Conservation (phyloP, 2,329 filamentous ascomycete genomes). For the Fusarium torulosum region DNA sequence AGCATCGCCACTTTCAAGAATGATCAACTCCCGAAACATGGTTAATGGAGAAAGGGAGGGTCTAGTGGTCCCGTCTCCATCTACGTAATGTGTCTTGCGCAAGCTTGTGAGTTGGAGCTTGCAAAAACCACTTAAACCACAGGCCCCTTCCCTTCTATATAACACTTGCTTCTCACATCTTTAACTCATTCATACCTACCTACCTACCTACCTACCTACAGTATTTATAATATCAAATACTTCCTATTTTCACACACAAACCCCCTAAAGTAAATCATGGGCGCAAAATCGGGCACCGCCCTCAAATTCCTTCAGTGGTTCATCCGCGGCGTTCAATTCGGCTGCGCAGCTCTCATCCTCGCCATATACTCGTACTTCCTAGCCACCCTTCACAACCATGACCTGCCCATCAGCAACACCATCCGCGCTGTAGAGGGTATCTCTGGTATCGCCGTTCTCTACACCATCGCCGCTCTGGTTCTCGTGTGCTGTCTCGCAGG, state of each 20-base stretch:
- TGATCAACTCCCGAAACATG: slow-evolving; percentile 20
- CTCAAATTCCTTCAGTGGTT: slow-evolving; percentile 78
- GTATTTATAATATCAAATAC: background rate
- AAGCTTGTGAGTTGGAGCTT: slow-evolving; percentile 7
- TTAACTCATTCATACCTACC: background rate
- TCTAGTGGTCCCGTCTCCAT: background rate
- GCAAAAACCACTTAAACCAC: slow-evolving; percentile 35
- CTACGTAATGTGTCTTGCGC: slow-evolving; percentile 43
- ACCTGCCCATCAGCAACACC: slow-evolving; percentile 72
- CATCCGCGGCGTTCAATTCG: slow-evolving; percentile 80
- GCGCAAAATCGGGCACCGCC: slow-evolving; percentile 57
- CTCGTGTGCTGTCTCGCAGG: slow-evolving; percentile 86
- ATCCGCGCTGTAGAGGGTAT: slow-evolving; percentile 83
- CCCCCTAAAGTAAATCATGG: slow-evolving; percentile 44
- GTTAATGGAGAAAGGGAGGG: slow-evolving; percentile 5
- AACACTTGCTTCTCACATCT: background rate
- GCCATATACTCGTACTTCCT: slow-evolving; percentile 89
- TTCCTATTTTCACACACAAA: slow-evolving; percentile 1
- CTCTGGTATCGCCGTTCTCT: slow-evolving; percentile 79
- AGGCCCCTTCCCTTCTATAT: background rate
- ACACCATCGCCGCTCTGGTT: slow-evolving; percentile 78
- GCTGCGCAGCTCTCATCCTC: slow-evolving; percentile 78
- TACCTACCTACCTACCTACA: background rate
- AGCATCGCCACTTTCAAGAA: slow-evolving; percentile 33
- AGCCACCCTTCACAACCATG: slow-evolving; percentile 74